phyloP scores from a whole-genome alignment of 2,329 filamentous ascomycete genomes.

The Dactylellina drechsleri region DNA sequence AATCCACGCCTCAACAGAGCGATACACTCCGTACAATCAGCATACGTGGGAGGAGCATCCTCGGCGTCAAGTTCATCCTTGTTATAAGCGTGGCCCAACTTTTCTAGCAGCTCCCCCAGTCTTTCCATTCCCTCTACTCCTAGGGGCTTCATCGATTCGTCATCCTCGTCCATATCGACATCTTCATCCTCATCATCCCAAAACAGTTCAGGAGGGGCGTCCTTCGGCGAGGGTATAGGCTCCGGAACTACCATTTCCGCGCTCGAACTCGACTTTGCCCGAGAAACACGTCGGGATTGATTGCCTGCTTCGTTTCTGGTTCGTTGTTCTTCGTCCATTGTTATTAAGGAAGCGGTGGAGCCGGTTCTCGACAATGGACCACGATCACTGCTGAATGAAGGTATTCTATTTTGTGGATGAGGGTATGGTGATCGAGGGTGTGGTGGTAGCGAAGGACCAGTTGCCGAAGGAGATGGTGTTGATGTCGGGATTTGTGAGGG shows the following conservation, averaged over 20 bases:
- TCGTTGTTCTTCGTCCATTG: constrained; percentile 45
- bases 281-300: constrained; percentile 41
- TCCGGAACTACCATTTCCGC: constrained; percentile 38
- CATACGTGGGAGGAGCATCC: constrained; percentile 39
- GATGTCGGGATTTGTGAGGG: constrained; percentile 33
- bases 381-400: constrained; percentile 48
- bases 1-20: constrained; percentile 44
- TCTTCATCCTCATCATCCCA: constrained; percentile 51
- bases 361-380: constrained; percentile 34
- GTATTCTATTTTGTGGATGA: constrained; percentile 33
- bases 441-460: background rate
- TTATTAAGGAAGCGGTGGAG: constrained; percentile 48
- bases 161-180: constrained; percentile 47
- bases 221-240: constrained; percentile 40
- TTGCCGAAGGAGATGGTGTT: constrained; percentile 21
- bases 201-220: constrained; percentile 42
- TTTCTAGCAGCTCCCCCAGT: constrained; percentile 43
- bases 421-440: constrained; percentile 10
- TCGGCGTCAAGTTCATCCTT: constrained; percentile 44
- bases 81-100: constrained; percentile 38
- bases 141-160: constrained; percentile 32
- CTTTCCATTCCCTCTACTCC: constrained; percentile 40
- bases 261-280: constrained; percentile 44
- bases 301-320: constrained; percentile 25
- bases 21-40: constrained; percentile 48